Percentiles rank a stretch among this genome's conserved stretches.
phyloP scores from a whole-genome alignment of 371 early-diverging fungal species.

The Synchytrium microbalum region DNA sequence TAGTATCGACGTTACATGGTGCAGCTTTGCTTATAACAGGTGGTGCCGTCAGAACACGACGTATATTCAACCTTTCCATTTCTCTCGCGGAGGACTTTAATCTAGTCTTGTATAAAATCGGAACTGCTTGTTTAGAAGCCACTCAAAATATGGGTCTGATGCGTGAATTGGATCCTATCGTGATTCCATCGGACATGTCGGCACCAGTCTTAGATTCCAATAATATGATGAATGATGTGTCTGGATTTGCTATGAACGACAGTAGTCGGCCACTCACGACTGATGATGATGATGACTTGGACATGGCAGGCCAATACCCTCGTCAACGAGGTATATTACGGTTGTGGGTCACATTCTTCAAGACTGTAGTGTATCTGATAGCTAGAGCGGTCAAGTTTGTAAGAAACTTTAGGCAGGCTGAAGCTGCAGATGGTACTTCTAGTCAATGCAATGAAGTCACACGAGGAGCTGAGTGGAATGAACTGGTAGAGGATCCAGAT shows the following conservation, averaged over 20 bases:
- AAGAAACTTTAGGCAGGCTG: neutral
- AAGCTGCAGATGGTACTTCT: neutral
- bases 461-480: too few species aligned
- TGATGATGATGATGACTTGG: neutral
- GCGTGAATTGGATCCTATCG: conserved; percentile 1
- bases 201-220: neutral
- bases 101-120: neutral
- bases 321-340: neutral
- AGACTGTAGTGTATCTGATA: neutral
- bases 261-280: neutral
- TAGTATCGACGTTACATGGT: neutral
- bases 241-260: conserved; percentile 1
- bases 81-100: neutral
- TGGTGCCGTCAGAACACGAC: neutral
- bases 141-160: conserved; percentile 1
- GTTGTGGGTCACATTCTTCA: conserved; percentile 1
- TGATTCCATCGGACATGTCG: neutral
- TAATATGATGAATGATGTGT: neutral
- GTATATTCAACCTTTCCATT: too few species aligned
- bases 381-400: neutral
- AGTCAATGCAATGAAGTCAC: conserved; percentile 1
- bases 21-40: conserved; percentile 1
- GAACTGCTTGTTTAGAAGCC: neutral
- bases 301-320: neutral
- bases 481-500: too few species aligned